Evolutionary conservation across 305 asterid species (phyloP), one percentile per base, ranked within the genome.

Genomic region (Ruellia speciosa): DNA sequence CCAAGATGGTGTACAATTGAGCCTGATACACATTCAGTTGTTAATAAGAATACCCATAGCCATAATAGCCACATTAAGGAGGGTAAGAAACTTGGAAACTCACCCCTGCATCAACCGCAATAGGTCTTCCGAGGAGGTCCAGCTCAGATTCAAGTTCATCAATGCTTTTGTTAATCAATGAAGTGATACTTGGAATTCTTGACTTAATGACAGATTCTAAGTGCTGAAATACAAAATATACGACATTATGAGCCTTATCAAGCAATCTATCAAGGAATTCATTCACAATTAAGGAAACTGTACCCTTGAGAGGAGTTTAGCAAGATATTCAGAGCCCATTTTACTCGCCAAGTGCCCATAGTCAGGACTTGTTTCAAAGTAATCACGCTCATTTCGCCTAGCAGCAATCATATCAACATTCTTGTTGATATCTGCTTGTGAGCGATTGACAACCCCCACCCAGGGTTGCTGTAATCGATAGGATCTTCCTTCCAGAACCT

Each of bases 311-410:
- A 90, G 94, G 78, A 87, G 96, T 72, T 80, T 87, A 28, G 96
- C 97, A 67, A 90, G 96, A 79, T 90, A 85, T 71, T 83, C 95
- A 35, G 97, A 87, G 51, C 97, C 97, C 97, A 87, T 87, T 79
- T 76, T 85, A 75, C 75, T 81, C n/a, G 95, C 78, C 76, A 90
- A 75, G 80, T 90, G 95, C 28, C 83, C 86, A 77, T 90, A 90
- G 70, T 90, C 95, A 14, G 95, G 92, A 72, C 94, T 85, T 39
- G 94, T 71, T 49, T 87, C 86, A 71, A 90, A 90, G 74, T 90
- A 90, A 56, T 90, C 97, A 0, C 89, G 88, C 72, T 90, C 96
- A 49, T 74, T 87, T 62, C 75, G 70, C 75, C 96, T 78, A 33
- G 96, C 87, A 71, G 70, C 73, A 46, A 70, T 77, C 97, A 90